Evolutionary conservation across 208 protist genomes (phyloP), one percentile per base, ranked within the genome.

Genomic region (Angomonas ambiguus): DNA sequence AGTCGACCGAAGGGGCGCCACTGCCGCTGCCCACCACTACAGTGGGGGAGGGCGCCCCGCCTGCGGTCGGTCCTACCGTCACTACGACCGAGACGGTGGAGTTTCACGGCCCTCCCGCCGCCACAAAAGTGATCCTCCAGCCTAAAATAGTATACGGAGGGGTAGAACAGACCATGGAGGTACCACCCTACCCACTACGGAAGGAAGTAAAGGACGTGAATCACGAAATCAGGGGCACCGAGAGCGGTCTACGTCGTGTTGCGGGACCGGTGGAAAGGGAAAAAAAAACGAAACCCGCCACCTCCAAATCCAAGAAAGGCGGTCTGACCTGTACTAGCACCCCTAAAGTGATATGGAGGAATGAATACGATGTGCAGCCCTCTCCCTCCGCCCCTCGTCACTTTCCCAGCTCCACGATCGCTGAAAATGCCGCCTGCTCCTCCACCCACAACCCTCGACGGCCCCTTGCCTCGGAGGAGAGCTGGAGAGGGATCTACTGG

Each of bases 401-500:
- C 51, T 48, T 71, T 48, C 22, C 60, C 41, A 24, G 71, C 59
- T 24, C 41, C 18, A n/a, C 66, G 34, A 18, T 64, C 5, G 55
- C 45, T 20, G 33, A 51, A 5, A 57, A 73, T 45, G 62, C 62
- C 34, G 57, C 35, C 25, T 62, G 65, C 22, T 68, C 70, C 51
- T 75, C 76, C 25, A 65, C 71, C 1, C 59, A n/a, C 13, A 6
- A 33, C 55, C 11, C 20, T 38, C 34, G 31, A 30, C 34, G 49
- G 41, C 55, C 41, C 13, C 51, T n/a, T 63, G 56, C 65, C 27
- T 13, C 33, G 28, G 42, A 58, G 32, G 67, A 88, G 16, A 64
- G 57, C 33, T 92, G 85, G 84, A 80, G 83, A 27, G 75, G 80
- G 3, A 59, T 68, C 22, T 79, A 91, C 51, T 95, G 80, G 76